phyloP scores from a whole-genome alignment of 371 early-diverging fungal genomes.

The Apophysomyces ossiformis region DNA sequence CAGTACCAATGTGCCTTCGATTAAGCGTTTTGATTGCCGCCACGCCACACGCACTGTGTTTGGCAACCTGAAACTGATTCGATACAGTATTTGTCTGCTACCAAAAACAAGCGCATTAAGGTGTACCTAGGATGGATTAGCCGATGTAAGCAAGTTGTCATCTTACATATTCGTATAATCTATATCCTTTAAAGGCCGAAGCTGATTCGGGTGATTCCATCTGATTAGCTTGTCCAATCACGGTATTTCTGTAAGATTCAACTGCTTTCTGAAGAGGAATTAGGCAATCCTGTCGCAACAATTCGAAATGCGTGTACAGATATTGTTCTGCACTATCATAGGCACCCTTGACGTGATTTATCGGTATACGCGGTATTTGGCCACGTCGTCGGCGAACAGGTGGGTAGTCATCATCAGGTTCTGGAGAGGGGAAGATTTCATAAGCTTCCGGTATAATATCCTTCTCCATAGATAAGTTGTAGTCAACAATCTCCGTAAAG shows the following conservation, averaged over 20 bases:
- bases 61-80: conserved; percentile 58
- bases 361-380: conserved; percentile 51
- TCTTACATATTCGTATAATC: conserved; percentile 45
- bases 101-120: conserved; percentile 62
- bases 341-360: conserved; percentile 51
- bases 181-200: conserved; percentile 25
- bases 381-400: not conserved
- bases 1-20: conserved; percentile 62
- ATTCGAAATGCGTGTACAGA: conserved; percentile 65
- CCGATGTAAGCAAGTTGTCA: not conserved
- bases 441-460: conserved; percentile 36
- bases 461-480: conserved; percentile 27
- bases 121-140: conserved; percentile 42
- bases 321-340: conserved; percentile 62
- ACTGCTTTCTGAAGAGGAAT: conserved; percentile 62
- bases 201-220: conserved; percentile 11
- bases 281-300: conserved; percentile 68
- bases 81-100: conserved; percentile 48
- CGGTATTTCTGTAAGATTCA: conserved; percentile 34
- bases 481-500: conserved; percentile 33
- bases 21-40: conserved; percentile 60
- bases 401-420: conserved; percentile 9
- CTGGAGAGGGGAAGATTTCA: conserved; percentile 22
- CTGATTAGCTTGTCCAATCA: conserved; percentile 20
- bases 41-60: conserved; percentile 52